A percentile compares a stretch with the other conserved stretches of the same genome.
phyloP scores from a whole-genome alignment of 306 rosid species.

The Ochetophila trinervis region DNA sequence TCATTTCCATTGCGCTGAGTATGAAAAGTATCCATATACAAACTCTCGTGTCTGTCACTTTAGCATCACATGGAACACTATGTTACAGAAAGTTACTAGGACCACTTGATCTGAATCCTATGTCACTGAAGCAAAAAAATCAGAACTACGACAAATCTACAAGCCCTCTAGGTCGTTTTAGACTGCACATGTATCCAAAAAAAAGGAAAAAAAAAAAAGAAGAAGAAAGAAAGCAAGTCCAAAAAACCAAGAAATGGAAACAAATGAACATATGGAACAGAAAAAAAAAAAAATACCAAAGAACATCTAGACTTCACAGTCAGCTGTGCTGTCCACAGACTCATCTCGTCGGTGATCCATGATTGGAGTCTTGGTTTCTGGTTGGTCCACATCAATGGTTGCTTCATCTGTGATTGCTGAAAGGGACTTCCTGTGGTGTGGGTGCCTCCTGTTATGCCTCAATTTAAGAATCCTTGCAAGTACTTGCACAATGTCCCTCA shows the following conservation, averaged over 20 bases:
- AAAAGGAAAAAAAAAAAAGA: no score
- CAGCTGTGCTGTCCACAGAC: constrained; percentile 74
- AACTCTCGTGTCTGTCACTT: constrained; percentile 25
- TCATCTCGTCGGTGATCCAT: constrained; percentile 71
- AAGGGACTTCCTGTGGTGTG: constrained; percentile 40
- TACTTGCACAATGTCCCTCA: constrained; percentile 92
- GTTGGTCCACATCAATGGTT: constrained; percentile 52
- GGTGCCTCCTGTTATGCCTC: constrained; percentile 48
- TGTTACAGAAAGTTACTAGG: constrained; percentile 29
- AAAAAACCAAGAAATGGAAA: constrained; percentile 20
- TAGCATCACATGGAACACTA: constrained; percentile 16
- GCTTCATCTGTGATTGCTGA: constrained; percentile 70
- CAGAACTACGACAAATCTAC: constrained; percentile 10
- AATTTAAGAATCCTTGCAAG: constrained; percentile 56
- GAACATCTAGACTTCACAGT: constrained; percentile 53
- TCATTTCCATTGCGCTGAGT: constrained; percentile 29
- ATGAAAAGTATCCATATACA: constrained; percentile 33
- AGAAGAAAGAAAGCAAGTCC: constrained; percentile 21
- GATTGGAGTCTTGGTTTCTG: constrained; percentile 41
- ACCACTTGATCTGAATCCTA: constrained; percentile 21
- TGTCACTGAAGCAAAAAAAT: constrained; percentile 21
- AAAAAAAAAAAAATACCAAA: not conserved
- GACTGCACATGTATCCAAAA: constrained; percentile 22
- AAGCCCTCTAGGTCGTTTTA: constrained; percentile 7
- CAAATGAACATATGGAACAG: constrained; percentile 18